Base-by-base conservation (phyloP, 2,329 filamentous ascomycete species). In the Cryoendolithus antarcticus region DNA sequence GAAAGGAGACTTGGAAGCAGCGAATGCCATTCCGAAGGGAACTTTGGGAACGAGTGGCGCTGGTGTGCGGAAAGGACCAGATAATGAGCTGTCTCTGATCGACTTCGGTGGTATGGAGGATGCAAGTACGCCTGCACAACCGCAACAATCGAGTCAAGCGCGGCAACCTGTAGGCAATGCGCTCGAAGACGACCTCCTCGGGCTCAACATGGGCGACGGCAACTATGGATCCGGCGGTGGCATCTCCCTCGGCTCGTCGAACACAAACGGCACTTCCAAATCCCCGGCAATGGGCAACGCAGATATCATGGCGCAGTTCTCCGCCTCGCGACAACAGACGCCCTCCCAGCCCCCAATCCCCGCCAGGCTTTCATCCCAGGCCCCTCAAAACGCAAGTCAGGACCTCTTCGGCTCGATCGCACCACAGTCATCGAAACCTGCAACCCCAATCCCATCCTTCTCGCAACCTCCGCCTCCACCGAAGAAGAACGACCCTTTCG, bases 111-210 rank as follows among this genome's bases (percentile, higher is more conserved):
- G 67, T 7, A 70, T 75, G 42, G 71, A 76, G 10, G 77, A 79
- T 30, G 64, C 71, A 31, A 68, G 66, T 40, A 44, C 55, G 21
- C 48, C 57, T 32, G 43, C 54, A 54, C 59, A 38, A 39, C 47
- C 40, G 44, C 35, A 39, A 43, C 56, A 32, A 35, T 31, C 39
- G 9, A 38, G 61, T 65, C 54, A 51, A 60, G 41, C 11, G 53
- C 60, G 19, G 59, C 66, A 33, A 62, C 66, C 27, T 9, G 72
- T 75, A 41, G 64, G 74, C 1, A 77, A 74, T 39, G 79, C 82
- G 9, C 61, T 96, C 13, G 88, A 95, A 55, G 88, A 93, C 57
- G 91, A 98, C 56, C 69, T 98, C 6, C 70, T 98, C 4, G 91
- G 91, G 0, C 65, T 98, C 32, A 93, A 86, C 31, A 75, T 98